Evolutionary conservation across 2,329 filamentous ascomycete genomes (phyloP), one percentile per base, ranked within the genome.

Genomic region (Apiospora sp.): DNA sequence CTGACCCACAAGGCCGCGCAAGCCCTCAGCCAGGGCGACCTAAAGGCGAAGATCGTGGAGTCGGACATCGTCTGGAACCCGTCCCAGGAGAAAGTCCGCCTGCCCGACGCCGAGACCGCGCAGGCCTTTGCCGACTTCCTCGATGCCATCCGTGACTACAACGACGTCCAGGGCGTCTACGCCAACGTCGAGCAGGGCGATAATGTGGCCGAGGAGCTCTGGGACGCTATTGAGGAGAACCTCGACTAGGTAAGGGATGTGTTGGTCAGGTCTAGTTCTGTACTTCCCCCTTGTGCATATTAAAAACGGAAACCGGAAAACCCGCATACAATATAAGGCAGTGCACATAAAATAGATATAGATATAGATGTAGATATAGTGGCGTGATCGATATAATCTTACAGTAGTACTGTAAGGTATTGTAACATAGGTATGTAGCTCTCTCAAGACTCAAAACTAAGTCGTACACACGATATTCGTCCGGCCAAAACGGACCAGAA

Each of bases 61-160:
- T 91, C 91, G 24, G 94, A 97, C 72, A 96, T 98, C 70, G 88
- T 98, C 61, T 98, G 94, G 92, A 90, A 92, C 73, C 89, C 94
- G 0, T 96, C 96, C 73, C 90, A 92, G 78, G 95, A 98, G 74
- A 90, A 89, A 80, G 89, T 93, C 24, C 13, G 41, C 16, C 77
- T 95, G 51, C 88, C 92, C 72, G 87, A 88, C 22, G 84, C 87
- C 19, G 85, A 88, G 16, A 86, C 88, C 1, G 86, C 87, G 0
- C 84, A 87, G 69, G 84, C 86, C 24, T 84, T 98, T 41, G 85
- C 86, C 61, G 85, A 87, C 4, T 88, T 97, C 41, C 78, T 91
- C 27, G 85, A 88, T 16, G 83, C 84, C 8, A 77, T 94, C 46
- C 88, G 91, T 72, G 93, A 96, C 69, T 87, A 93, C 72, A 83